phyloP scores from a whole-genome alignment of 1,284 basidiomycete species.

The Sphaerobolus stellatus region DNA sequence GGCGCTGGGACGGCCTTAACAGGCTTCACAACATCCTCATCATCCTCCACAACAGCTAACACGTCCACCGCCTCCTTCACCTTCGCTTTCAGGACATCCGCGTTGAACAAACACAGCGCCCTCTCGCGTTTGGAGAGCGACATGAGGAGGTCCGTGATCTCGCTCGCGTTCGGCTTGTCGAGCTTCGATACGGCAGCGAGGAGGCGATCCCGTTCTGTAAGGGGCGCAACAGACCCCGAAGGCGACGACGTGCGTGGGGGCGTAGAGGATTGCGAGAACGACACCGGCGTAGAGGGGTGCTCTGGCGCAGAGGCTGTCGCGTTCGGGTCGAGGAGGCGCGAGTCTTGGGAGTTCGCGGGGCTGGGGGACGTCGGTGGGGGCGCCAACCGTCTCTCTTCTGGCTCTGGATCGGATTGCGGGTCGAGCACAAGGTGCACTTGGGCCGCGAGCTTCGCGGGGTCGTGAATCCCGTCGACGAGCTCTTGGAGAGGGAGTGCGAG shows the following conservation, averaged over 20 bases:
- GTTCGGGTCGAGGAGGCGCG: slow-evolving; percentile 57
- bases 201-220: slow-evolving; percentile 73
- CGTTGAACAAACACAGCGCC: slow-evolving; percentile 87
- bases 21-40: slow-evolving; percentile 37
- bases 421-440: slow-evolving; percentile 53
- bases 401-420: slow-evolving; percentile 1
- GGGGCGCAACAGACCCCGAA: slow-evolving; percentile 61
- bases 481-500: slow-evolving; percentile 69
- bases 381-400: neutral
- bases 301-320: slow-evolving; percentile 77
- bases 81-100: slow-evolving; percentile 75
- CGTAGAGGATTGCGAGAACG: slow-evolving; percentile 68
- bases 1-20: slow-evolving; percentile 42
- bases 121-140: slow-evolving; percentile 84
- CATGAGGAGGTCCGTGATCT: slow-evolving; percentile 79
- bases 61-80: slow-evolving; percentile 81
- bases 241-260: slow-evolving; percentile 80
- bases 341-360: slow-evolving; percentile 59
- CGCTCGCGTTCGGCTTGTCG: slow-evolving; percentile 50
- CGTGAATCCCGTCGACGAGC: slow-evolving; percentile 72
- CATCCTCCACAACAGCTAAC: slow-evolving; percentile 66
- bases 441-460: slow-evolving; percentile 59
- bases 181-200: slow-evolving; percentile 63
- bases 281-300: slow-evolving; percentile 79
- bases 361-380: slow-evolving; percentile 30